Conservation (phyloP, 495 filamentous ascomycete species). For the Viridothelium virens region DNA sequence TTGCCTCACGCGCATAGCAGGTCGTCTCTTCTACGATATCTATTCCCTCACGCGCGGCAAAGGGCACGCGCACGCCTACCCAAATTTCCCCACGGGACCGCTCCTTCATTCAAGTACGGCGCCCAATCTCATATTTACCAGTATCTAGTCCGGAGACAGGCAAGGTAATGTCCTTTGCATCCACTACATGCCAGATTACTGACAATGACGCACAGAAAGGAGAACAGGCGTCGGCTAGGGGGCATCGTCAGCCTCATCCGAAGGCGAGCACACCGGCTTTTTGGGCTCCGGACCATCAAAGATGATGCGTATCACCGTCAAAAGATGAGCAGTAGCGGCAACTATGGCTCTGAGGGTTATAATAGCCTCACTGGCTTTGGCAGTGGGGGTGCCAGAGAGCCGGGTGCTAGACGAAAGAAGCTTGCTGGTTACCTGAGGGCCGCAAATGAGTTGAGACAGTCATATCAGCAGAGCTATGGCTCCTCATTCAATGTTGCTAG, state of each 20-base stretch:
- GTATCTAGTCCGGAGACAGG: constrained; percentile 59
- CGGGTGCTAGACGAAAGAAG: constrained; percentile 66
- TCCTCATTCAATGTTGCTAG: constrained; percentile 46
- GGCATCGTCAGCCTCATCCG: constrained; percentile 27
- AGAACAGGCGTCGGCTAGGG: constrained; percentile 16
- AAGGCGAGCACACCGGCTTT: constrained; percentile 22
- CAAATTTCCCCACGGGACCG: constrained; percentile 61
- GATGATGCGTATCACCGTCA: constrained; percentile 32
- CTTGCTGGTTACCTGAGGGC: constrained; percentile 78
- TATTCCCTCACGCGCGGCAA: constrained; percentile 51
- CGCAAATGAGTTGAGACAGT: constrained; percentile 83
- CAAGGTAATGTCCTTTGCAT: constrained; percentile 15
- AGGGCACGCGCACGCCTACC: constrained; percentile 56
- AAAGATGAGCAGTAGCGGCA: constrained; percentile 35
- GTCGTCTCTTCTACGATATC: constrained; percentile 46
- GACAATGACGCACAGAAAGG: constrained; percentile 6
- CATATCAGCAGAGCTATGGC: constrained; percentile 49
- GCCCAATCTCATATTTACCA: constrained; percentile 68
- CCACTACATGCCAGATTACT: constrained; percentile 1
- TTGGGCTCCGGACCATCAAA: constrained; percentile 20
- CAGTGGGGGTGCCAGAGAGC: constrained; percentile 38
- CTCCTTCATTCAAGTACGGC: constrained; percentile 59
- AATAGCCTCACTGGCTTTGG: constrained; percentile 14
- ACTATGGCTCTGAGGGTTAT: constrained; percentile 13
- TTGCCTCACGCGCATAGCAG: background rate